Base-by-base conservation (phyloP, 1,139 yeast genomes). In the Kluyveromyces marxianus region DNA sequence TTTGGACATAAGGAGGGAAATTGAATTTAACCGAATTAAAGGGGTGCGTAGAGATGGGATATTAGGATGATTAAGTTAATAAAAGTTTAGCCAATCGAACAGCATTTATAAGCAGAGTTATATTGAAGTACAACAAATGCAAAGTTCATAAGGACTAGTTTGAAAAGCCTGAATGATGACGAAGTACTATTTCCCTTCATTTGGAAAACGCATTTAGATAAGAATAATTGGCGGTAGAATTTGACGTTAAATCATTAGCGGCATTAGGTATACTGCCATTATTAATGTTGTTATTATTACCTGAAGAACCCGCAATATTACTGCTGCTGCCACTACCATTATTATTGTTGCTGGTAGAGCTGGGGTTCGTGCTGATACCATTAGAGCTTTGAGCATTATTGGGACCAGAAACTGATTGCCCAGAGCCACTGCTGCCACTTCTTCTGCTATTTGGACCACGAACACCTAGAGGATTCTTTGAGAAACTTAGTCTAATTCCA, bases 391-490 rank as follows among this genome's bases (percentile, higher is more conserved):
- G 34, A 28, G 24, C 25, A 30, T 14, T 40, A 27, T 25, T 35
- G 26, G 37, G 3, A 6, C 21, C 27, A 10, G 33, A n/a, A 14
- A 31, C n/a, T 26, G 37, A 33, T 34, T 40, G 38, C 10, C 35
- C n/a, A 21, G 43, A 34, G n/a, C 38, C 43, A 40, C 43, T 52
- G 39, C 52, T 50, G 26, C 56, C 55, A 35, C 57, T 58, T 46
- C 63, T 57, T 44, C 62, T 57, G 39, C 55, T 59, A 44, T 59
- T 60, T 21, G 64, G 65, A 5, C 95, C 94, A 55, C 97, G 79
- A 4, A 92, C 98, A 38, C 98, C 98, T 56, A 92, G 75, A 25
- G 98, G 98, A 65, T 92, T 92, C 69, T 92, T 92, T 38, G 96
- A 87, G 60, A 89, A 92, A 45, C 96, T 86, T 50, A 92, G 75